Conservation (phyloP, 768 basidiomycete species). For the Lentinula detonsa region DNA sequence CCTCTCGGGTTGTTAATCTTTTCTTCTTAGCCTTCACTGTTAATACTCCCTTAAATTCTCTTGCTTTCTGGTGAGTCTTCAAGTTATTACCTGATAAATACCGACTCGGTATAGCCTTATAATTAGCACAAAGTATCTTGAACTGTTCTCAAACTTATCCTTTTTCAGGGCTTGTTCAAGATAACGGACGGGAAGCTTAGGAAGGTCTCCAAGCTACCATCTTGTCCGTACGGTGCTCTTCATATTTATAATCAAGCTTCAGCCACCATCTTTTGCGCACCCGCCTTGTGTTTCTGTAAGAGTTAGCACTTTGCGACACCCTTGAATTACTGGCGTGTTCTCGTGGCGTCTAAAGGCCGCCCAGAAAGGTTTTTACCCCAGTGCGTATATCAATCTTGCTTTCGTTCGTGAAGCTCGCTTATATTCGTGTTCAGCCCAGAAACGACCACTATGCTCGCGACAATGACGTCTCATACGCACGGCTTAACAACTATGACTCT, state of each 20-base stretch:
- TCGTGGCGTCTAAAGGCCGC: background rate
- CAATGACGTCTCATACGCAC: background rate
- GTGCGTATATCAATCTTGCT: background rate
- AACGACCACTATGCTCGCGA: conserved; percentile 1
- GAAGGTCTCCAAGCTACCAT: background rate
- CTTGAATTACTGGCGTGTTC: background rate
- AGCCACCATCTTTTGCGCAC: background rate
- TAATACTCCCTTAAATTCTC: background rate
- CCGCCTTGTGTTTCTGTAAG: background rate
- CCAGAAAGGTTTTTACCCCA: background rate
- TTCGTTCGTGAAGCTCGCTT: background rate
- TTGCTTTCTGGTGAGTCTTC: background rate
- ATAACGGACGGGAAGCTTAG: background rate
- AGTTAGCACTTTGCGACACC: background rate
- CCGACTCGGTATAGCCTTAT: background rate
- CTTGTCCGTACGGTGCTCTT: background rate
- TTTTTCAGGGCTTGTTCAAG: background rate
- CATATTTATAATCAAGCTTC: background rate
- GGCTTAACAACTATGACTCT: background rate
- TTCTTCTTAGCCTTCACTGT: background rate
- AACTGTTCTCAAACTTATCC: background rate
- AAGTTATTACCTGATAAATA: background rate
- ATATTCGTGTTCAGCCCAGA: background rate
- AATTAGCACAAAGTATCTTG: background rate
- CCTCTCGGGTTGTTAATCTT: background rate